Evolutionary conservation across 805 yeast genomes (phyloP).

Genomic region (Candida hungchunana): DNA sequence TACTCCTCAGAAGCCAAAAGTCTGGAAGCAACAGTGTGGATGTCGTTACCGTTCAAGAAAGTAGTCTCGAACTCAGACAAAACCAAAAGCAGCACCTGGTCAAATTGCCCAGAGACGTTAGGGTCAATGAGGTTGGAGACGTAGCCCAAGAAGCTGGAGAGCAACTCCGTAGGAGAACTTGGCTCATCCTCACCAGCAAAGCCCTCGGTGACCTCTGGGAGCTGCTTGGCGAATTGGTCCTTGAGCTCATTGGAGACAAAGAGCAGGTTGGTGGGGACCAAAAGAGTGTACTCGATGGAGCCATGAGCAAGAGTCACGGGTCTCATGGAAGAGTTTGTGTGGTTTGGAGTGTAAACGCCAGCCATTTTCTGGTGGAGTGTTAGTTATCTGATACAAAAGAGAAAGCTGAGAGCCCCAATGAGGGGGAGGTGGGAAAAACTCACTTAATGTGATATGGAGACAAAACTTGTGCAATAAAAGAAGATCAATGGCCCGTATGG

Average conservation of each 20-base stretch:
- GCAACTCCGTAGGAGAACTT: conserved; percentile 75
- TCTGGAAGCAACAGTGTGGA: conserved; percentile 81
- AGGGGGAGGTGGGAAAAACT: too few species aligned
- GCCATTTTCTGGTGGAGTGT: too few species aligned
- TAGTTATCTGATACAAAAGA: too few species aligned
- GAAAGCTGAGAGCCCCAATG: too few species aligned
- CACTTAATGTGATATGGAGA: too few species aligned
- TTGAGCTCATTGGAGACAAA: conserved; percentile 82
- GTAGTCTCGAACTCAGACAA: conserved; percentile 81
- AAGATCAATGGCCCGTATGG: too few species aligned
- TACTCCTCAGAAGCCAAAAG: conserved; percentile 50
- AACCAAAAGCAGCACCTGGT: conserved; percentile 65
- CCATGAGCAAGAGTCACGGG: conserved; percentile 86
- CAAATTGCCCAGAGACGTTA: conserved; percentile 49
- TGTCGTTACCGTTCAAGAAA: conserved; percentile 71
- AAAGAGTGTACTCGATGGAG: conserved; percentile 77
- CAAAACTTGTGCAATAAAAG: too few species aligned
- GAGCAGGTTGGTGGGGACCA: conserved; percentile 79
- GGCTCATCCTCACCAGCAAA: conserved; percentile 87
- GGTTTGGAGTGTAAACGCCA: conserved; percentile 28
- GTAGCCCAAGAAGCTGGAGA: conserved; percentile 79
- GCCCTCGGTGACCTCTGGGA: conserved; percentile 80
- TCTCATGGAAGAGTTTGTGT: conserved; percentile 45
- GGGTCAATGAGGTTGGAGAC: conserved; percentile 47
- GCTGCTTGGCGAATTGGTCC: conserved; percentile 71